Evolutionary conservation across 2,329 filamentous ascomycete genomes (phyloP).

Genomic region (Pseudogymnoascus verrucosus): DNA sequence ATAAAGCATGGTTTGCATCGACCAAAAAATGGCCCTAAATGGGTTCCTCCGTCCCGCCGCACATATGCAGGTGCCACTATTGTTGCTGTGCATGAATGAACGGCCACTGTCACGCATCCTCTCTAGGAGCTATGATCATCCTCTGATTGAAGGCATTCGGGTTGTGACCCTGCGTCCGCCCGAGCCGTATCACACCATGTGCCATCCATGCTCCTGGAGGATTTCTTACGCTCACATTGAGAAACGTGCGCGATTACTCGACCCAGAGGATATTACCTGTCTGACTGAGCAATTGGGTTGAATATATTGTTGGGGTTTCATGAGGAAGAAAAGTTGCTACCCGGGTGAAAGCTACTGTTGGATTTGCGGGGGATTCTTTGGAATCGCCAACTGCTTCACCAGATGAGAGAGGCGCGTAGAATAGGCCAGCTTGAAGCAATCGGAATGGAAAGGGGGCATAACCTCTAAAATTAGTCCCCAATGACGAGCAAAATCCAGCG

Average conservation of each 20-base stretch:
- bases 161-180: neutral
- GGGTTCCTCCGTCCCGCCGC: neutral
- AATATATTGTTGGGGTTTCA: constrained; percentile 1
- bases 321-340: neutral
- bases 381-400: neutral
- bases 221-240: neutral
- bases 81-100: neutral
- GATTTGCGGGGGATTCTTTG: neutral
- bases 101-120: neutral
- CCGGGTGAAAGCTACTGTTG: neutral
- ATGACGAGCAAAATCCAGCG: neutral
- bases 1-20: neutral
- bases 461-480: neutral
- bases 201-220: neutral
- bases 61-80: neutral
- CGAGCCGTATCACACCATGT: neutral
- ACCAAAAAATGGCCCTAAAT: neutral
- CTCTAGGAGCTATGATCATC: neutral
- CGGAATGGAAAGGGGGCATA: neutral
- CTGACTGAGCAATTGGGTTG: neutral
- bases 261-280: neutral
- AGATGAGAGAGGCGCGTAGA: neutral
- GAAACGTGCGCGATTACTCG: neutral
- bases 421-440: neutral
- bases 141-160: neutral